These are phyloP conservation scores for Cyclotella sp. DNA, from an alignment of 108 stramenopile genomes.

Conservation along the genomic window DNA sequence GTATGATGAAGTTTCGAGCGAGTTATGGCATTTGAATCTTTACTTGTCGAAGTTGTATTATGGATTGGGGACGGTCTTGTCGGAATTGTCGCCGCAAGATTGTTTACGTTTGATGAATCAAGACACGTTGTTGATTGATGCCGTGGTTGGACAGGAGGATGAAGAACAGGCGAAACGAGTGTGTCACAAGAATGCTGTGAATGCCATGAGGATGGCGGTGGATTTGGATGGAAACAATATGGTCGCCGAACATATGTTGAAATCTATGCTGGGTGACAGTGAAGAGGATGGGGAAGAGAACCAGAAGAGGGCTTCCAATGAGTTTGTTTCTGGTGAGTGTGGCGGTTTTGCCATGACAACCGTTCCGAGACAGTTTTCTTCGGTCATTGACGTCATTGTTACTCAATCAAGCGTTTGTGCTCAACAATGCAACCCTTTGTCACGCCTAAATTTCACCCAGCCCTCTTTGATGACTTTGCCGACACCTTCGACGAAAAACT, in stretches of 20 bases:
- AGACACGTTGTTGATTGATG: constrained; percentile 71
- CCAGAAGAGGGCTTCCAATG: constrained; percentile 61
- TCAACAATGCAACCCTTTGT: not conserved
- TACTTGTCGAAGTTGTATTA: constrained; percentile 63
- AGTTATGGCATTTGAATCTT: constrained; percentile 25
- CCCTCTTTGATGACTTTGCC: constrained; percentile 82
- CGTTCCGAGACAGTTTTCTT: no score
- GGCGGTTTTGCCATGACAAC: no score
- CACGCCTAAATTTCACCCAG: constrained; percentile 19
- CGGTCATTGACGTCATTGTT: not conserved
- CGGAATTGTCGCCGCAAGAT: constrained; percentile 41
- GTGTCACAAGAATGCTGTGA: constrained; percentile 69
- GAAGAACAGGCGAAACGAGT: constrained; percentile 34
- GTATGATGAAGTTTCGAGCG: constrained; percentile 10
- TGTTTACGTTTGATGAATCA: constrained; percentile 54
- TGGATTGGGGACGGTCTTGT: constrained; percentile 59
- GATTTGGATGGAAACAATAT: constrained; percentile 61
- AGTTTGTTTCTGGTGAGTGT: constrained; percentile 58
- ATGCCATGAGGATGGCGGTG: constrained; percentile 67
- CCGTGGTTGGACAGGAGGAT: constrained; percentile 25
- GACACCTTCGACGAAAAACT: constrained; percentile 80
- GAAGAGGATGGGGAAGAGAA: constrained; percentile 28
- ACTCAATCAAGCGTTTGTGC: not conserved
- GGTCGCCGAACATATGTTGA: constrained; percentile 56
- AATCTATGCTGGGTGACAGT: constrained; percentile 42